phyloP scores from a whole-genome alignment of 2,329 filamentous ascomycete species.

The Sphaerulina vaccinii region DNA sequence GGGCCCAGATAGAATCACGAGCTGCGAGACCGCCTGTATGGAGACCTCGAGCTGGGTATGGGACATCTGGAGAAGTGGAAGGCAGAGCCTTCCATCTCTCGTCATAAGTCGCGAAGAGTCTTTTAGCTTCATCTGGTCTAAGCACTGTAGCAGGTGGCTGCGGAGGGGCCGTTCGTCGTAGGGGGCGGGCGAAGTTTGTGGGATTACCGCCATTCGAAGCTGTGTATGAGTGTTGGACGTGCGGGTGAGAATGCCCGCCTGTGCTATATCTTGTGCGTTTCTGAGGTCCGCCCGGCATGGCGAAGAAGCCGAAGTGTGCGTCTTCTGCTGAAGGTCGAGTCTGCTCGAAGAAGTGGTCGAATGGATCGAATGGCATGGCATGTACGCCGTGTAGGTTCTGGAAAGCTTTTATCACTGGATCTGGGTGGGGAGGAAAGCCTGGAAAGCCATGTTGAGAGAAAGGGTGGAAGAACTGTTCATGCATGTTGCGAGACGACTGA shows the following conservation, averaged over 20 bases:
- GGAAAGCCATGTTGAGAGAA: slow-evolving; percentile 23
- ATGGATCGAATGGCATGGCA: slow-evolving; percentile 14
- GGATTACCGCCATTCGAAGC: slow-evolving; percentile 10
- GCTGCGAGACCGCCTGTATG: slow-evolving; percentile 26
- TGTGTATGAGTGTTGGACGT: slow-evolving; percentile 2
- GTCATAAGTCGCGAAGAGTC: slow-evolving; percentile 32
- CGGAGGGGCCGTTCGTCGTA: slow-evolving; percentile 16
- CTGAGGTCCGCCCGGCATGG: slow-evolving; percentile 20
- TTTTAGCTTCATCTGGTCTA: slow-evolving; percentile 30
- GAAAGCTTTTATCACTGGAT: slow-evolving; percentile 25
- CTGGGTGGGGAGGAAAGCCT: slow-evolving; percentile 16
- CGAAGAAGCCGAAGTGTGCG: slow-evolving; percentile 24
- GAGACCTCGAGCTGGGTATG: slow-evolving; percentile 35
- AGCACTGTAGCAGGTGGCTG: slow-evolving; percentile 27
- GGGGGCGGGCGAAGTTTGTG: slow-evolving; percentile 3
- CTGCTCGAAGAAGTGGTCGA: slow-evolving; percentile 21
- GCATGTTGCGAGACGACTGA: slow-evolving; percentile 4
- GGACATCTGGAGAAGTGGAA: slow-evolving; percentile 29
- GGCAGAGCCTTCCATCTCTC: slow-evolving; percentile 32
- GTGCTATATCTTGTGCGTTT: slow-evolving; percentile 24
- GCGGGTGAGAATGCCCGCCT: slow-evolving; percentile 10
- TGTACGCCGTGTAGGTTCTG: slow-evolving; percentile 20
- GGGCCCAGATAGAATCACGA: slow-evolving; percentile 32
- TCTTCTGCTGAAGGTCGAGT: slow-evolving; percentile 15
- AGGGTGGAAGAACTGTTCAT: slow-evolving; percentile 14